Conservation (phyloP, 176 grass and related monocot genomes). For the Musa troglodytarum region DNA sequence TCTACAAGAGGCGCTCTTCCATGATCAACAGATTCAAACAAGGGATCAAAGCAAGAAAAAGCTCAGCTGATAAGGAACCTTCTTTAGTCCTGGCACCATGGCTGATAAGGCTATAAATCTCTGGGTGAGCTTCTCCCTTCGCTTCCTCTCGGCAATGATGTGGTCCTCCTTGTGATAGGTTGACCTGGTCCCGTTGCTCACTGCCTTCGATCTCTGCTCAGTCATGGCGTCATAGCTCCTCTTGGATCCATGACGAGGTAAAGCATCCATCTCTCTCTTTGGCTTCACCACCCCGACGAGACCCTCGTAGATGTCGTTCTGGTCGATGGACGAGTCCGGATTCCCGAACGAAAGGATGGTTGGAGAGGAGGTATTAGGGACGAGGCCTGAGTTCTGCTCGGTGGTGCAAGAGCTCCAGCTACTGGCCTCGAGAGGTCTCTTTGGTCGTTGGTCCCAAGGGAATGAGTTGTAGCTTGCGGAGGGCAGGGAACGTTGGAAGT, state of each 20-base stretch:
- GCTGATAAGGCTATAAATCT: conserved; percentile 87
- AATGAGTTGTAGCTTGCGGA: background rate
- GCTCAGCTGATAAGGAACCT: conserved; percentile 23
- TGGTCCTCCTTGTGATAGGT: conserved; percentile 58
- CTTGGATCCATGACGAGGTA: conserved; percentile 28
- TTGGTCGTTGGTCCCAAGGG: conserved; percentile 24
- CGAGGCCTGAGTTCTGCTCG: conserved; percentile 47
- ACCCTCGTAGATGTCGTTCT: background rate
- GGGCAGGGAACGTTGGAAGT: background rate
- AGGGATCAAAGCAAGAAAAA: background rate
- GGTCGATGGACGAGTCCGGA: conserved; percentile 7
- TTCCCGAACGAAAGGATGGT: conserved; percentile 74
- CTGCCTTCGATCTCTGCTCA: background rate
- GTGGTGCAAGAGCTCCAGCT: conserved; percentile 91
- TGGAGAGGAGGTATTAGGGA: conserved; percentile 43
- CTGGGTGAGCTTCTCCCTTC: conserved; percentile 92
- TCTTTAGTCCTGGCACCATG: conserved; percentile 82
- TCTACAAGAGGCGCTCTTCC: conserved; percentile 24
- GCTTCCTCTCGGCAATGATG: conserved; percentile 72
- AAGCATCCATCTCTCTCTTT: conserved; percentile 46
- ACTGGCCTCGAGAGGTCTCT: conserved; percentile 42
- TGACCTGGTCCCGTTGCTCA: background rate
- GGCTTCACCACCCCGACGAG: conserved; percentile 24
- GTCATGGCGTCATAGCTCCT: conserved; percentile 49
- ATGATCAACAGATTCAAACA: conserved; percentile 1